Conservation (phyloP, 148 eudicot species). For the Rhododendron molle region DNA sequence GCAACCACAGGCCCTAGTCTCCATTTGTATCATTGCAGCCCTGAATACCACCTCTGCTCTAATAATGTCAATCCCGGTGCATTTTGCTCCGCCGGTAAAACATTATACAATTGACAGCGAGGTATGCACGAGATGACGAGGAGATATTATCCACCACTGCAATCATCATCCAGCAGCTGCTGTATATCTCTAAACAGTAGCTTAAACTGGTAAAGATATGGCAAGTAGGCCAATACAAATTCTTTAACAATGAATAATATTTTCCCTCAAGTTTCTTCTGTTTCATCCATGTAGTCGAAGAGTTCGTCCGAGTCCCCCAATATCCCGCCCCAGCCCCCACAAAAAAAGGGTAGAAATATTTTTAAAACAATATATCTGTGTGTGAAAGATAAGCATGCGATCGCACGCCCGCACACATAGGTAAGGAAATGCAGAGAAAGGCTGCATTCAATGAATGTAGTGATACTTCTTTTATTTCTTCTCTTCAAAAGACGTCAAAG, state of each 20-base stretch:
- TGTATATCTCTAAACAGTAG: neutral
- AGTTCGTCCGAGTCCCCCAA: neutral
- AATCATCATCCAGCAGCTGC: neutral
- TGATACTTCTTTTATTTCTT: neutral
- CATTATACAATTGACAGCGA: neutral
- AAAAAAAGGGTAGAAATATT: no score
- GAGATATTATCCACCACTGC: neutral
- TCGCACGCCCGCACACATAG: neutral
- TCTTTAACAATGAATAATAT: neutral
- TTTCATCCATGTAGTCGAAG: neutral
- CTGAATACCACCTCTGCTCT: neutral
- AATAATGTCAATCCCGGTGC: neutral
- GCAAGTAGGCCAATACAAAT: neutral
- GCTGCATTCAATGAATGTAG: neutral
- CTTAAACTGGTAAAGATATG: neutral
- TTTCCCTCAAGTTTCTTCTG: neutral
- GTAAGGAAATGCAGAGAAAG: neutral
- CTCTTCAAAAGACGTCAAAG: neutral
- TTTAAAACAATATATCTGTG: no score
- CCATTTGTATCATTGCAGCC: neutral
- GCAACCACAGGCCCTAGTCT: neutral
- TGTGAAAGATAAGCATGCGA: neutral
- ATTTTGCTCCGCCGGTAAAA: neutral
- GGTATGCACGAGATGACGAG: neutral
- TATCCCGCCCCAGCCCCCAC: no score